A percentile compares a stretch with the other conserved stretches of the same genome.
These are phyloP conservation scores for Colletotrichum zoysiae DNA, from an alignment of 2,329 filamentous ascomycete species.

Conservation along the genomic window DNA sequence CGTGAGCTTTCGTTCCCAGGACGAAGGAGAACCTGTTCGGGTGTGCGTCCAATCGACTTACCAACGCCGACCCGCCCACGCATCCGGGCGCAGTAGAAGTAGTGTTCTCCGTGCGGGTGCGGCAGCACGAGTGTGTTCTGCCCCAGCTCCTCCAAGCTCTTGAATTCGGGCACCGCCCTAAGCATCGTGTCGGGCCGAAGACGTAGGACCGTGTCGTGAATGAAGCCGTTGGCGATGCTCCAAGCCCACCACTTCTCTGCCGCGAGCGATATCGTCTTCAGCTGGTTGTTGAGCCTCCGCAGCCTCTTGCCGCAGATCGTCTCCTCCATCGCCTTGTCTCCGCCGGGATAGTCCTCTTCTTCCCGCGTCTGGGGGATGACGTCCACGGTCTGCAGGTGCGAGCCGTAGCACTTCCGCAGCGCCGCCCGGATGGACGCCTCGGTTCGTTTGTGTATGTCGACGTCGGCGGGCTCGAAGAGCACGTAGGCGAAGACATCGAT, in stretches of 20 bases:
- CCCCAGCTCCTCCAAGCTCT: constrained; percentile 35
- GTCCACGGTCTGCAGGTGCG: constrained; percentile 26
- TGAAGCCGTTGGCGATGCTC: constrained; percentile 32
- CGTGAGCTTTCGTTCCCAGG: constrained; percentile 3
- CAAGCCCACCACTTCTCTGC: constrained; percentile 39
- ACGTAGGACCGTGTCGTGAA: constrained; percentile 37
- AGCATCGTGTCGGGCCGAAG: constrained; percentile 40
- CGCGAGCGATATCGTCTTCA: constrained; percentile 29
- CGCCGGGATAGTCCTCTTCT: constrained; percentile 38
- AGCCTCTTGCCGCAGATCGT: constrained; percentile 29
- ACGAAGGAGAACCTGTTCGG: background rate
- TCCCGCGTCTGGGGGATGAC: constrained; percentile 3
- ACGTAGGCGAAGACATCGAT: constrained; percentile 42
- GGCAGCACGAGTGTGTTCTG: constrained; percentile 35
- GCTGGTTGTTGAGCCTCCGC: constrained; percentile 37
- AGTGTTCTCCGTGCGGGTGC: constrained; percentile 38
- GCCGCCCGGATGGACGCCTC: constrained; percentile 28
- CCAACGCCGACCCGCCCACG: constrained; percentile 37
- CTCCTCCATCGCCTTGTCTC: constrained; percentile 13
- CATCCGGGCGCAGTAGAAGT: constrained; percentile 41
- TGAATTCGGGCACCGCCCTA: constrained; percentile 27
- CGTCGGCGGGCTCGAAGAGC: constrained; percentile 32
- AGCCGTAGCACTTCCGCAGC: constrained; percentile 38
- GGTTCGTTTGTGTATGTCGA: constrained; percentile 8
- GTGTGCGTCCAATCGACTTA: constrained; percentile 40